Percentiles rank a stretch among this genome's conserved stretches.
Evolutionary conservation across 371 early-diverging fungal genomes (phyloP).

Genomic region (Mortierella sp.): DNA sequence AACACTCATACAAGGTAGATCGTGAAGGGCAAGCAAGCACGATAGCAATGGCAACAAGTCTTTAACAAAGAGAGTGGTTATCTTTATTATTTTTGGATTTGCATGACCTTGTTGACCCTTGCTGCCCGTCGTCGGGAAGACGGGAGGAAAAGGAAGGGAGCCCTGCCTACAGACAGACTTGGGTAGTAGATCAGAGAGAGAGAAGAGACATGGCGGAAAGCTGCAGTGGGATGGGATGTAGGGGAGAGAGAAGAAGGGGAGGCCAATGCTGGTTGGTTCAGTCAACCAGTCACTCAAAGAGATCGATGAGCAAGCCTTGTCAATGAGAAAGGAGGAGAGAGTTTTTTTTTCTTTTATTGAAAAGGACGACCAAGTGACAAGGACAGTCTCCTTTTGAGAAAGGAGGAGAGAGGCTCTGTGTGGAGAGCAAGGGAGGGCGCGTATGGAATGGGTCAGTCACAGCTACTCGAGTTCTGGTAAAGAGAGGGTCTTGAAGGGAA

Average conservation of each 20-base stretch:
- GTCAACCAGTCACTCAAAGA: too few species aligned
- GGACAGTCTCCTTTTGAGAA: too few species aligned
- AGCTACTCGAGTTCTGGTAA: neutral
- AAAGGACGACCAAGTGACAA: too few species aligned
- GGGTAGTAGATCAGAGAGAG: neutral
- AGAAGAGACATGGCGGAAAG: neutral
- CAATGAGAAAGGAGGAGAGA: neutral
- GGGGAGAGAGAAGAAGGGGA: neutral
- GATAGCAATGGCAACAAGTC: neutral
- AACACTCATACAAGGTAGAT: neutral
- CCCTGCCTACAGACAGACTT: neutral
- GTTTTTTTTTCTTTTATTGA: too few species aligned
- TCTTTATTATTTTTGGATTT: neutral
- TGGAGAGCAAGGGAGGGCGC: neutral
- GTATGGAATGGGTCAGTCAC: slow-evolving; percentile 4
- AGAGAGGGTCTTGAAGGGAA: neutral
- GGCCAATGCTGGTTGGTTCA: too few species aligned
- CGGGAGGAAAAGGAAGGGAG: neutral
- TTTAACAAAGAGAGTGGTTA: too few species aligned
- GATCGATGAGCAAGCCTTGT: too few species aligned
- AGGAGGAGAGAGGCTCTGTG: neutral
- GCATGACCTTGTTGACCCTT: neutral
- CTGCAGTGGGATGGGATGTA: too few species aligned
- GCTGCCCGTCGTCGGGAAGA: neutral
- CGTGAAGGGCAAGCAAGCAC: neutral